Percentiles rank a stretch among this genome's conserved stretches.
These are phyloP conservation scores for Coniferiporia sulphurascens DNA, from an alignment of 1,284 basidiomycete species.

Conservation along the genomic window DNA sequence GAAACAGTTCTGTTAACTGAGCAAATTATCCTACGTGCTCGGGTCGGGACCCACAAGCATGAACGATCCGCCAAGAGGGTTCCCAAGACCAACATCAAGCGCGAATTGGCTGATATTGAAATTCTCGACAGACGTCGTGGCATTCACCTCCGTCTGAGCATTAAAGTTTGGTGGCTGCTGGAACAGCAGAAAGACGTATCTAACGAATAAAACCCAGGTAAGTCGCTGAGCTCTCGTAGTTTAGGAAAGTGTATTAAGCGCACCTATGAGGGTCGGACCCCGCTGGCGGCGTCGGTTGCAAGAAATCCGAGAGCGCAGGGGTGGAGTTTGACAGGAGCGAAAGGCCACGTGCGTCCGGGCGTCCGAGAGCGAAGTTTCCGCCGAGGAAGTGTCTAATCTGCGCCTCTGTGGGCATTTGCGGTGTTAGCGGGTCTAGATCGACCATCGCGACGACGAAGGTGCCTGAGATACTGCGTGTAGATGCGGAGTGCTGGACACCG, in stretches of 20 bases:
- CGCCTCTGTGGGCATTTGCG: slow-evolving; percentile 37
- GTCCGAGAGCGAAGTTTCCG: slow-evolving; percentile 35
- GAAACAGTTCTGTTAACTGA: not conserved
- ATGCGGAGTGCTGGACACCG: slow-evolving; percentile 24
- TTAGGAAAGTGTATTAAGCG: slow-evolving; percentile 11
- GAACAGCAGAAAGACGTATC: slow-evolving; percentile 45
- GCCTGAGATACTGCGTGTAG: slow-evolving; percentile 15
- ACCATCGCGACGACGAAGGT: slow-evolving; percentile 43
- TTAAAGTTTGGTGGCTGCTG: slow-evolving; percentile 41
- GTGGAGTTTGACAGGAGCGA: slow-evolving; percentile 36
- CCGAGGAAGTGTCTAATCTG: slow-evolving; percentile 52
- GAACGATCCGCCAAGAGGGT: slow-evolving; percentile 46
- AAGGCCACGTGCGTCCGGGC: slow-evolving; percentile 1
- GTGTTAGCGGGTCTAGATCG: slow-evolving; percentile 50
- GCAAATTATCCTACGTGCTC: not conserved
- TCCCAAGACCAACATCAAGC: slow-evolving; percentile 36
- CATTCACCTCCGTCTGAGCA: slow-evolving; percentile 35
- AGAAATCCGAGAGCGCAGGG: slow-evolving; percentile 40
- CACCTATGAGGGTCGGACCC: slow-evolving; percentile 51
- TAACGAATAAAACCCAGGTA: slow-evolving; percentile 23
- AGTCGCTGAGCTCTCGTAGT: not conserved
- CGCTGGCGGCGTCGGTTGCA: slow-evolving; percentile 46
- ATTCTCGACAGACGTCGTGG: slow-evolving; percentile 32
- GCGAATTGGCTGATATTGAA: slow-evolving; percentile 48
- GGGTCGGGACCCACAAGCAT: slow-evolving; percentile 41